Evolutionary conservation across 163 green algal species (phyloP).

Genomic region (Scenedesmus sp.): DNA sequence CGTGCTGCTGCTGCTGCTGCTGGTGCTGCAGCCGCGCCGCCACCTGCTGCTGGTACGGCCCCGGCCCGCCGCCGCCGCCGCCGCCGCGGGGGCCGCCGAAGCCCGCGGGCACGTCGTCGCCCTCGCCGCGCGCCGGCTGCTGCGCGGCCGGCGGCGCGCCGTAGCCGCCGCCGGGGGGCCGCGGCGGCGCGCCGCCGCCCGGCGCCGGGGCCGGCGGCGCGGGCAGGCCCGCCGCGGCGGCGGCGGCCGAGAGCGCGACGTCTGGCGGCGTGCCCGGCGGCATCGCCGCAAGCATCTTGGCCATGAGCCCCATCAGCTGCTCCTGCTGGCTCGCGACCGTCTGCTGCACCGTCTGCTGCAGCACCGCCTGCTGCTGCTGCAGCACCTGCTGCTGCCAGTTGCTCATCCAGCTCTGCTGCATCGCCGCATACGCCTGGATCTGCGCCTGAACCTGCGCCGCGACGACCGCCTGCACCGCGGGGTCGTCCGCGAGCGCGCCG

Average conservation of each 20-base stretch:
- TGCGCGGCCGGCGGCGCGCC: no score
- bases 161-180: no score
- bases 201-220: no score
- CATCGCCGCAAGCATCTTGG: constrained; percentile 21
- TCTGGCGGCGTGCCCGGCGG: constrained; percentile 15
- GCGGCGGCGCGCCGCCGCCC: no score
- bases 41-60: no score
- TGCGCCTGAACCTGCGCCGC: constrained; percentile 31
- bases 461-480: constrained; percentile 25
- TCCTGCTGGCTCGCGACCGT: constrained; percentile 27
- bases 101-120: no score
- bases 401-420: constrained; percentile 35
- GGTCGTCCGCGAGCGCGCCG: neutral
- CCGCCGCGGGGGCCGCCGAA: no score
- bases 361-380: constrained; percentile 41
- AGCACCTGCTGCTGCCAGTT: constrained; percentile 36
- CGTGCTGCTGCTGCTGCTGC: no score
- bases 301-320: constrained; percentile 5
- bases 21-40: no score
- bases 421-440: constrained; percentile 28
- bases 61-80: no score
- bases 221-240: no score
- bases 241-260: constrained; percentile 5
- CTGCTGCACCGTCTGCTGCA: constrained; percentile 34
- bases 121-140: no score